phyloP scores from a whole-genome alignment of 179 eudicot genomes.

The Spergularia azorica region DNA sequence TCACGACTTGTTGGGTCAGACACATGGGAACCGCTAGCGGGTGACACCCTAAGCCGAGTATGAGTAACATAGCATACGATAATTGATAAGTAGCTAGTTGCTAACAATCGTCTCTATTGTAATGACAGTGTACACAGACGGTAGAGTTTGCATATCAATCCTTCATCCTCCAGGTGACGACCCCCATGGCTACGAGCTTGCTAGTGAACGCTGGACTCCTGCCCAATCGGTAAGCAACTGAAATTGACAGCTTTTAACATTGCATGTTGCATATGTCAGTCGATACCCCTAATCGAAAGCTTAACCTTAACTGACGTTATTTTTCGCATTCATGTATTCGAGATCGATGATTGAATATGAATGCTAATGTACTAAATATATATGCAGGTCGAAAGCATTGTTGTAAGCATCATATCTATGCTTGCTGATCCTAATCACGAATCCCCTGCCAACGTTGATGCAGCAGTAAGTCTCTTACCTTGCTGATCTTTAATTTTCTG shows the following conservation, averaged over 20 bases:
- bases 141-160: slow-evolving; percentile 82
- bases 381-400: slow-evolving; percentile 53
- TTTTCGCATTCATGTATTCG: no score
- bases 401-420: slow-evolving; percentile 56
- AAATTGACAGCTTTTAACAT: no score
- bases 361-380: no score
- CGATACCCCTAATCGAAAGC: no score
- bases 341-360: no score
- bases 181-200: slow-evolving; percentile 85
- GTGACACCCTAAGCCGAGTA: no score
- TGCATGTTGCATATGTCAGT: no score
- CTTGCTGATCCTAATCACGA: slow-evolving; percentile 66
- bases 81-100: not conserved
- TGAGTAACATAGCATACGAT: no score
- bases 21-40: no score
- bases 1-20: no score
- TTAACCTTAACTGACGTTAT: no score
- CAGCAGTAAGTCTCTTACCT: slow-evolving; percentile 52
- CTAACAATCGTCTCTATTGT: slow-evolving; percentile 8
- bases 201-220: slow-evolving; percentile 92
- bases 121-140: slow-evolving; percentile 59
- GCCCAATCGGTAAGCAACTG: slow-evolving; percentile 62
- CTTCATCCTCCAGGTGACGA: slow-evolving; percentile 93
- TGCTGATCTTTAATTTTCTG: no score
- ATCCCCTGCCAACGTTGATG: slow-evolving; percentile 85